Base-by-base conservation (phyloP, 1,139 yeast species). In the Magnusiomyces sp. region DNA sequence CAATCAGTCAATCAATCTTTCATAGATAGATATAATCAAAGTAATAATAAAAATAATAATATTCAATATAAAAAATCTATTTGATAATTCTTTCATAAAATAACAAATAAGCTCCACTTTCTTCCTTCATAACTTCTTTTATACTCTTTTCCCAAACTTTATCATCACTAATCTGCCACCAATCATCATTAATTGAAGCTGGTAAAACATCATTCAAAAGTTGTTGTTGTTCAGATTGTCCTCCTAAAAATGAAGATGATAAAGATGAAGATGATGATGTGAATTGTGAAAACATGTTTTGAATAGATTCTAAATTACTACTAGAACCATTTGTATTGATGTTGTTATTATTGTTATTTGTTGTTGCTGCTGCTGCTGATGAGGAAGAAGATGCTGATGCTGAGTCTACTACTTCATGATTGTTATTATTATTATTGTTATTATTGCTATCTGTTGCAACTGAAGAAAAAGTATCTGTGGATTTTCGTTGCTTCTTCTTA, bases 91-190 rank as follows among this genome's bases (percentile, higher is more conserved):
- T 52, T 60, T 90, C 95, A 62, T 86, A 90, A 60, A 85, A 83
- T 53, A 90, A 69, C 83, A 90, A 77, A 66, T 90, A 90, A 2
- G 80, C 96, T 19, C 85, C 86, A 14, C 80, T 71, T 38, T 79
- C 79, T 61, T 88, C 95, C 52, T 71, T 71, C 50, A 87, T 68
- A 1, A 88, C 87, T 17, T 81, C 77, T 1, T 71, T 68, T 13
- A 71, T 66, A n/a, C 78, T 72, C 29, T 77, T 81, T 62, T 88
- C 96, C 46, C 77, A 69, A 2, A 84, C 78, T 40, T 71, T 72
- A 1, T 87, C 74, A 65, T 90, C 97, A 56, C 94, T 86, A 31
- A 89, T 79, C 58, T 86, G 75, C 97, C 97, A 90, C 71, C 79
- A 90, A 16, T 76, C 73, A 53, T 78, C 79, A 6, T 73, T 39